A percentile compares a stretch with the other conserved stretches of the same genome.
Conservation (phyloP, 208 protist genomes). For the Crithidia mellificae region DNA sequence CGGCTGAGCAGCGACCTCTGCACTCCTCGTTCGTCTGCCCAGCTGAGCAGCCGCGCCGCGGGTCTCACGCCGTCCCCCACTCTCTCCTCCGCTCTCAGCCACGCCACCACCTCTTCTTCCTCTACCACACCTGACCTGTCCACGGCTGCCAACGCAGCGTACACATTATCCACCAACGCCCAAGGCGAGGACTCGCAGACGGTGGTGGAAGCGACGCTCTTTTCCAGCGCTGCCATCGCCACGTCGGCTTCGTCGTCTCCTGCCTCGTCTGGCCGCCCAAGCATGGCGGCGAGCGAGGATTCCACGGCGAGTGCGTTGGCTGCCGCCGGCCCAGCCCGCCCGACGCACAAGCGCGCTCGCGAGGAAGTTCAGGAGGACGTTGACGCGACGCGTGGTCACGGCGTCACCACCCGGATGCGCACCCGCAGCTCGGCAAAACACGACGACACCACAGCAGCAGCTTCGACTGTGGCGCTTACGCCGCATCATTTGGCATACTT, state of each 20-base stretch:
- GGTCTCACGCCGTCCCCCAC: slow-evolving; percentile 12
- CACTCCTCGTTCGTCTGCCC: slow-evolving; percentile 10
- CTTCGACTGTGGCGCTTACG: too few species aligned
- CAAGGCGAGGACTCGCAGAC: neutral
- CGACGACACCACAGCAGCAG: too few species aligned
- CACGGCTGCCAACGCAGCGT: too few species aligned
- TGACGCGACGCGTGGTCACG: neutral
- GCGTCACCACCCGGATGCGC: neutral
- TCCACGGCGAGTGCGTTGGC: slow-evolving; percentile 26
- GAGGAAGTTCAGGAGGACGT: neutral
- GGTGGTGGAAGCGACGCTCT: neutral
- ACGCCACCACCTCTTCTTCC: neutral
- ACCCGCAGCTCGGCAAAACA: too few species aligned
- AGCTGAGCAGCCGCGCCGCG: slow-evolving; percentile 4
- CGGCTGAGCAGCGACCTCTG: neutral
- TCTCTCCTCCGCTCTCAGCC: neutral
- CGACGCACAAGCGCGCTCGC: slow-evolving; percentile 7
- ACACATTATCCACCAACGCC: too few species aligned
- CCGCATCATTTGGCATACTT: slow-evolving; percentile 29
- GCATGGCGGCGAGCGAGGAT: slow-evolving; percentile 12
- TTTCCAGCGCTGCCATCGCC: neutral
- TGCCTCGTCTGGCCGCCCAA: slow-evolving; percentile 19
- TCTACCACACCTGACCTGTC: too few species aligned
- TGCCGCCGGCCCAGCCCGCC: slow-evolving; percentile 8
- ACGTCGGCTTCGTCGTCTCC: too few species aligned